Percentiles rank a stretch among this genome's conserved stretches.
These are phyloP conservation scores for Aspergillus tamarii DNA, from an alignment of 2,329 filamentous ascomycete species.

Conservation along the genomic window DNA sequence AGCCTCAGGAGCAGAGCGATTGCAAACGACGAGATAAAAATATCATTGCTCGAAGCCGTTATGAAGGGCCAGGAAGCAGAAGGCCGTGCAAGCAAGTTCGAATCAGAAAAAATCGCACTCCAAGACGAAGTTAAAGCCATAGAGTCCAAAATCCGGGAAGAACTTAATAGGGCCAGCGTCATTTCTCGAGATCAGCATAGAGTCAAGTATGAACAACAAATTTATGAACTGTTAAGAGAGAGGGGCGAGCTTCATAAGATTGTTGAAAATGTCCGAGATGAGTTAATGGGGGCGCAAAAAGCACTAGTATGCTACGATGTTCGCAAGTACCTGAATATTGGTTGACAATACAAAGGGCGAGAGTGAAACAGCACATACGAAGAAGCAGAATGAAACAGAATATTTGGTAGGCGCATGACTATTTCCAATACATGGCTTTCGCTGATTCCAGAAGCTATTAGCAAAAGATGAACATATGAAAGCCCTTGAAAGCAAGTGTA, in stretches of 20 bases:
- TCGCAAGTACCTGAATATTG: background rate
- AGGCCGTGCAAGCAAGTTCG: conserved; percentile 18
- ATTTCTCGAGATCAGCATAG: conserved; percentile 31
- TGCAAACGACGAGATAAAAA: conserved; percentile 22
- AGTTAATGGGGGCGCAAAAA: conserved; percentile 25
- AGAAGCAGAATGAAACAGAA: conserved; percentile 17
- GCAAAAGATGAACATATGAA: conserved; percentile 25
- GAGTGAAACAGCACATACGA: conserved; percentile 16
- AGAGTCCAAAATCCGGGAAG: conserved; percentile 33
- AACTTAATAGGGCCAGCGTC: conserved; percentile 35
- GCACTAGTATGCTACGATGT: conserved; percentile 28
- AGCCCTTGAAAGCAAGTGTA: conserved; percentile 17
- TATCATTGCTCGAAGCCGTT: conserved; percentile 24
- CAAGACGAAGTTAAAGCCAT: conserved; percentile 23
- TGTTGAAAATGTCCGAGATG: conserved; percentile 18
- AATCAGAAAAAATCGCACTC: conserved; percentile 27
- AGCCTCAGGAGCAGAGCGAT: conserved; percentile 23
- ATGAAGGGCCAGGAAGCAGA: conserved; percentile 23
- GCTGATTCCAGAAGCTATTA: conserved; percentile 27
- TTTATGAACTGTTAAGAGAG: conserved; percentile 30
- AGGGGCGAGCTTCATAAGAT: conserved; percentile 29
- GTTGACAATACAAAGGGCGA: conserved; percentile 27
- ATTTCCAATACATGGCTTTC: background rate
- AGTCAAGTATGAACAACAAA: conserved; percentile 33
- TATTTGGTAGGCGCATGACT: conserved; percentile 23